Conservation (phyloP, 2,329 filamentous ascomycete genomes). For the Phialocephala subalpina region DNA sequence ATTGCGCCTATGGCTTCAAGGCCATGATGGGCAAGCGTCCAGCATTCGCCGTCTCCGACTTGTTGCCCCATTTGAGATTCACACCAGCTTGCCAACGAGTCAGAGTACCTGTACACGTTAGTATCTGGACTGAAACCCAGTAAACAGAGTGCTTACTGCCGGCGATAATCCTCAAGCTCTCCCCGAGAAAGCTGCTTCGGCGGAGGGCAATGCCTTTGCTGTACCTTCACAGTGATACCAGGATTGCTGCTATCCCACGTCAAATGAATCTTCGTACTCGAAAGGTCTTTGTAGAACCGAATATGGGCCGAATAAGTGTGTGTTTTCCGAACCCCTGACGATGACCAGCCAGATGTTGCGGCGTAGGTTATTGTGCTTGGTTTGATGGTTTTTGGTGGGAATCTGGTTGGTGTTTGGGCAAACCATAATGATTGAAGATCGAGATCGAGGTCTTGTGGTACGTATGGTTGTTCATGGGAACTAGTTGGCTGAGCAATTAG, state of each 20-base stretch:
- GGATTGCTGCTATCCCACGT: constrained; percentile 47
- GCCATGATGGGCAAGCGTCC: constrained; percentile 46
- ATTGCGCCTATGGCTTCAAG: constrained; percentile 41
- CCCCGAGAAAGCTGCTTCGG: constrained; percentile 35
- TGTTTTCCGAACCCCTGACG: constrained; percentile 37
- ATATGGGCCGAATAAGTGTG: constrained; percentile 44
- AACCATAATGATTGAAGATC: constrained; percentile 45
- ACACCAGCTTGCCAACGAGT: constrained; percentile 43
- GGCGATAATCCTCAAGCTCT: constrained; percentile 34
- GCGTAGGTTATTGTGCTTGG: constrained; percentile 28
- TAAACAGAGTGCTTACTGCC: constrained; percentile 20
- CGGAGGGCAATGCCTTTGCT: constrained; percentile 45
- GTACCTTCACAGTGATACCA: constrained; percentile 40
- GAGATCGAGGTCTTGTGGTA: constrained; percentile 40
- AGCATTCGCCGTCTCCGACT: constrained; percentile 49
- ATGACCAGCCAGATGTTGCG: constrained; percentile 36
- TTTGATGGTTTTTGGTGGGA: constrained; percentile 36
- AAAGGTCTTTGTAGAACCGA: constrained; percentile 42
- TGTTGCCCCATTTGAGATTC: constrained; percentile 40
- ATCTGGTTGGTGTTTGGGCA: constrained; percentile 36
- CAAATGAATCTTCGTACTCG: constrained; percentile 46
- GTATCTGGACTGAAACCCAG: neutral
- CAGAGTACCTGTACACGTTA: constrained; percentile 39
- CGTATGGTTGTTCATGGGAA: constrained; percentile 23
- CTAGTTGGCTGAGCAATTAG: constrained; percentile 35